Percentiles rank a stretch among this genome's conserved stretches.
Evolutionary conservation across 1,139 yeast species (phyloP).

Genomic region (Suhomyces maxii): DNA sequence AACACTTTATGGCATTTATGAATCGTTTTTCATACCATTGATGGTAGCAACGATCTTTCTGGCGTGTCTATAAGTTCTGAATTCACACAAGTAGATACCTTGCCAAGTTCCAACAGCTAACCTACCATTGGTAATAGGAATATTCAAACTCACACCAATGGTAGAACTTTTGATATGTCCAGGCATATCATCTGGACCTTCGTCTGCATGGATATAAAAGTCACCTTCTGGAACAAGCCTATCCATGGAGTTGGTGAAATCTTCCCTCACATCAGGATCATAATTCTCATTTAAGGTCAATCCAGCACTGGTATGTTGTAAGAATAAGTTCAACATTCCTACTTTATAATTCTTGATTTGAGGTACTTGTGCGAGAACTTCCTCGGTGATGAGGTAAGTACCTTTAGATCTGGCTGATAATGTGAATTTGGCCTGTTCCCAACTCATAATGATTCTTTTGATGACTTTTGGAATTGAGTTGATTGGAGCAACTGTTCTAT

Average conservation of each 20-base stretch:
- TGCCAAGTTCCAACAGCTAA: conserved; percentile 84
- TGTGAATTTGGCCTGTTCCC: conserved; percentile 60
- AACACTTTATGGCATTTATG: background rate
- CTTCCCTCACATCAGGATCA: conserved; percentile 74
- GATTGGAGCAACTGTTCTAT: background rate
- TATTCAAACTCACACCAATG: conserved; percentile 63
- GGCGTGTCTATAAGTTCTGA: conserved; percentile 61
- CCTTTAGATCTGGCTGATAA: conserved; percentile 65
- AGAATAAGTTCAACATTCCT: conserved; percentile 65
- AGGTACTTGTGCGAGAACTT: conserved; percentile 55
- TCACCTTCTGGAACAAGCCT: conserved; percentile 71
- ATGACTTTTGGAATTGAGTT: background rate
- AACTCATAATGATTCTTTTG: conserved; percentile 22
- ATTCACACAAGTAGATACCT: conserved; percentile 75
- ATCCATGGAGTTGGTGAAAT: conserved; percentile 63
- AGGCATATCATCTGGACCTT: conserved; percentile 84
- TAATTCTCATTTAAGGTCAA: conserved; percentile 75
- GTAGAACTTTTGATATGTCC: conserved; percentile 70
- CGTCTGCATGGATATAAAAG: conserved; percentile 64
- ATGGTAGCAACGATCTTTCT: conserved; percentile 72
- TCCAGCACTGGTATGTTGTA: conserved; percentile 81
- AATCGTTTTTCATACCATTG: conserved; percentile 50
- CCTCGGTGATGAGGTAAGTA: conserved; percentile 69
- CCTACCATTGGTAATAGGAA: conserved; percentile 69
- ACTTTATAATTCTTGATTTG: conserved; percentile 59